Conservation (phyloP, 169 alveolate genomes). For the Plasmodium yoelii region DNA sequence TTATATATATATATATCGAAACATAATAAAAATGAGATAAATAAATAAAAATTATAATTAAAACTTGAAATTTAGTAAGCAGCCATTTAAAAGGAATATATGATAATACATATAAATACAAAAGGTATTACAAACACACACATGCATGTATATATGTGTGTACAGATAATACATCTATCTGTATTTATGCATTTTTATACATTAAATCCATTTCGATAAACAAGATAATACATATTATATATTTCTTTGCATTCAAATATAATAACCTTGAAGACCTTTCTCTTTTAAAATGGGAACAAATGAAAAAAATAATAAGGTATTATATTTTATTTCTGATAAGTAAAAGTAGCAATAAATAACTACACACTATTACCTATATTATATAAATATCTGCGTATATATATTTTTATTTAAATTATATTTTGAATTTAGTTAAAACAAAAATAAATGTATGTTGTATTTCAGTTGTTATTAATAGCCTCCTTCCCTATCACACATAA, state of each 20-base stretch:
- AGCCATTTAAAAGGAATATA: slow-evolving; percentile 37
- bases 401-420: too few relatives aligned
- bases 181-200: neutral
- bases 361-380: neutral
- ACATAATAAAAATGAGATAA: slow-evolving; percentile 3
- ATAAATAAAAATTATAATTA: slow-evolving; percentile 26
- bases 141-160: neutral
- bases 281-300: slow-evolving; percentile 16
- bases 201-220: slow-evolving; percentile 6
- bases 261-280: slow-evolving; percentile 28
- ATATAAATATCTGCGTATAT: too few relatives aligned
- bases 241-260: slow-evolving; percentile 27
- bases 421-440: slow-evolving; percentile 1
- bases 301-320: slow-evolving; percentile 1
- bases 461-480: slow-evolving; percentile 23
- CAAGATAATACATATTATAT: slow-evolving; percentile 8
- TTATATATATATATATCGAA: slow-evolving; percentile 1
- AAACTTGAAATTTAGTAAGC: slow-evolving; percentile 24
- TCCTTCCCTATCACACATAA: slow-evolving; percentile 75
- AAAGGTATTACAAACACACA: slow-evolving; percentile 8
- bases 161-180: slow-evolving; percentile 1
- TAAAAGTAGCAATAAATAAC: neutral
- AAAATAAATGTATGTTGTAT: neutral
- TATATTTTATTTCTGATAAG: neutral
- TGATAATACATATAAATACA: slow-evolving; percentile 20